These are phyloP conservation scores for Climacium dendroides DNA, from an alignment of 225 moss, liverwort and hornwort species.

Conservation along the genomic window DNA sequence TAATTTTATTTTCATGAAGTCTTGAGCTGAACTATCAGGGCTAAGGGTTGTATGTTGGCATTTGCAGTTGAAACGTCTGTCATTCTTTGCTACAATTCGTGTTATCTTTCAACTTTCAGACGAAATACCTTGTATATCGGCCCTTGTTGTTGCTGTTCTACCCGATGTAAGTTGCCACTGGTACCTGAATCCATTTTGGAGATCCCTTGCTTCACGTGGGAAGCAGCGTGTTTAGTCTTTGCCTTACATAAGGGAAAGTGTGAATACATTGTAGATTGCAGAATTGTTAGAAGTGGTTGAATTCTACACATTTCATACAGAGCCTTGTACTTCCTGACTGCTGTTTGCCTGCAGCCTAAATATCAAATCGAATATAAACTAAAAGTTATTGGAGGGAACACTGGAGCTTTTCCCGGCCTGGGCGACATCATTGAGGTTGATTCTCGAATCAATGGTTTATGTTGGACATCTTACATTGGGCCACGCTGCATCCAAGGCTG, in stretches of 20 bases:
- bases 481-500: not conserved
- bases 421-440: conserved; percentile 77
- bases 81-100: conserved; percentile 86
- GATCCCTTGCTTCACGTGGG: not conserved
- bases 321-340: not conserved
- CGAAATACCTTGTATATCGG: conserved; percentile 85
- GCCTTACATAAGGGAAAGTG: not conserved
- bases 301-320: not conserved
- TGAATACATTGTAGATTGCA: not conserved
- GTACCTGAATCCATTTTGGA: not conserved
- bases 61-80: conserved; percentile 71
- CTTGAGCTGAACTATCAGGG: not conserved
- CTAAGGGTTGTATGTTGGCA: not conserved
- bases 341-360: conserved; percentile 58
- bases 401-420: conserved; percentile 74
- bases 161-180: conserved; percentile 40
- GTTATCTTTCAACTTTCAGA: conserved; percentile 88
- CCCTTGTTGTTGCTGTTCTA: conserved; percentile 76
- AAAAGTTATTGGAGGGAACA: conserved; percentile 79
- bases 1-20: not conserved
- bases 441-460: not conserved
- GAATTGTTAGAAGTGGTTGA: not conserved
- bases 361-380: conserved; percentile 77
- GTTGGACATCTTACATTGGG: not conserved
- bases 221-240: not conserved